phyloP scores from a whole-genome alignment of 805 yeast genomes.

The Cyberlindnera misumaiensis region DNA sequence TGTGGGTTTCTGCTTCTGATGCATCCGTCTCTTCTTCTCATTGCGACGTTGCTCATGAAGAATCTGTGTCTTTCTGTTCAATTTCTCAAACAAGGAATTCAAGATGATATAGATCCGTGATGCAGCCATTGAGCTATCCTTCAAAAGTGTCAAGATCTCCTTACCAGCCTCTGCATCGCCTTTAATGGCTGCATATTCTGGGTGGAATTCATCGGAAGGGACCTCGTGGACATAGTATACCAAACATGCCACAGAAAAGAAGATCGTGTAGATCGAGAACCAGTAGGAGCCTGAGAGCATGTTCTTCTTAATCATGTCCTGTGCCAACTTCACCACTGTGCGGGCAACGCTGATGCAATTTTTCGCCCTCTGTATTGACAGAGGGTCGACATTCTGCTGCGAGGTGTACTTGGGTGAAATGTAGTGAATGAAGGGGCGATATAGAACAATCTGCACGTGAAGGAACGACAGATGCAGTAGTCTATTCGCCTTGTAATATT shows the following conservation, averaged over 20 bases:
- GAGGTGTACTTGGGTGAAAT: conserved; percentile 48
- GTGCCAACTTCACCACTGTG: conserved; percentile 72
- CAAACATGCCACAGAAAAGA: conserved; percentile 66
- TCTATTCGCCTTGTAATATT: conserved; percentile 66
- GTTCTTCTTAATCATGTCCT: conserved; percentile 67
- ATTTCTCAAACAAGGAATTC: conserved; percentile 72
- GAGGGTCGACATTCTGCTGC: conserved; percentile 38
- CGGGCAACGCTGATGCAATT: conserved; percentile 82
- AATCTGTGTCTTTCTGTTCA: conserved; percentile 64
- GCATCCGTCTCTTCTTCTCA: conserved; percentile 3
- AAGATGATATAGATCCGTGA: conserved; percentile 72
- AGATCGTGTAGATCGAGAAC: conserved; percentile 86
- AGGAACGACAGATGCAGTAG: conserved; percentile 64
- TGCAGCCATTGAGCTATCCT: conserved; percentile 73
- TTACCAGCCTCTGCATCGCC: conserved; percentile 80
- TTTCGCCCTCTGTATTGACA: conserved; percentile 66
- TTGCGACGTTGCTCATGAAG: conserved; percentile 25
- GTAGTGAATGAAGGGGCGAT: conserved; percentile 85
- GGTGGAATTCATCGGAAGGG: conserved; percentile 36
- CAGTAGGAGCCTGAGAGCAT: conserved; percentile 81
- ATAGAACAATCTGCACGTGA: conserved; percentile 73
- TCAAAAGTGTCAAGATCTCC: conserved; percentile 61
- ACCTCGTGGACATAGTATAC: conserved; percentile 69
- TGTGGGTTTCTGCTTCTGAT: conserved; percentile 8
- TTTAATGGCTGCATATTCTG: conserved; percentile 52